Conservation (phyloP, 2,329 filamentous ascomycete species). For the Tolypocladium guangdongense region DNA sequence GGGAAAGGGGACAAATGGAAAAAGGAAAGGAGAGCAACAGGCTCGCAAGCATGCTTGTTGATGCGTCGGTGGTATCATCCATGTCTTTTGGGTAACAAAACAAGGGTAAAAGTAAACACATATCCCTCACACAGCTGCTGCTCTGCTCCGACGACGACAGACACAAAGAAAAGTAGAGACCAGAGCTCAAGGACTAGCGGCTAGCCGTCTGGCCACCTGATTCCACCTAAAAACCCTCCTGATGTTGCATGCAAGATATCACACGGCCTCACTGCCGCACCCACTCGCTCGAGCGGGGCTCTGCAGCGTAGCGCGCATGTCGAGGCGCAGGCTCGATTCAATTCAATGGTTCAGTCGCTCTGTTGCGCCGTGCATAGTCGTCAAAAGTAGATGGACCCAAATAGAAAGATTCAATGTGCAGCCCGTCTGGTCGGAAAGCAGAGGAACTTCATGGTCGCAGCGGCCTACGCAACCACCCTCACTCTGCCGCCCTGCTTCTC, state of each 20-base stretch:
- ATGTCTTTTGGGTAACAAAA: conserved; percentile 22
- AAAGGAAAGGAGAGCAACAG: conserved; percentile 5
- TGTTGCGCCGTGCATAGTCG: conserved; percentile 1
- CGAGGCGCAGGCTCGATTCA: not conserved
- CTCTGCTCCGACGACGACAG: not conserved
- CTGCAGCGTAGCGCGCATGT: not conserved
- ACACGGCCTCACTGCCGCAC: not conserved
- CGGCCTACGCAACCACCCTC: conserved; percentile 21
- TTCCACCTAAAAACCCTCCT: not conserved
- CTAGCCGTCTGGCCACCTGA: not conserved
- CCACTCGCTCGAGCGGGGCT: not conserved
- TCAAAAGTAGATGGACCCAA: conserved; percentile 6
- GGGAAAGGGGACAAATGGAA: not conserved
- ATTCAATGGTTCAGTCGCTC: conserved; percentile 3
- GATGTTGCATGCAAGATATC: not conserved
- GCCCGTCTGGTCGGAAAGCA: conserved; percentile 5
- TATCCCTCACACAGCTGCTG: not conserved
- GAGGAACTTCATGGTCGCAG: conserved; percentile 8
- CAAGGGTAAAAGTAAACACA: conserved; percentile 11
- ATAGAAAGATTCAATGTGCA: not conserved
- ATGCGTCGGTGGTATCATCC: conserved; percentile 33
- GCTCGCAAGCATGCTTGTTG: conserved; percentile 19
- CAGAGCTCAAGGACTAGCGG: not conserved
- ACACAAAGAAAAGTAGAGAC: conserved; percentile 3
- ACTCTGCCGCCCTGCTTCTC: conserved; percentile 15